Evolutionary conservation across 1,139 yeast species (phyloP).

Genomic region (Suzukiozyma palmioleophila): DNA sequence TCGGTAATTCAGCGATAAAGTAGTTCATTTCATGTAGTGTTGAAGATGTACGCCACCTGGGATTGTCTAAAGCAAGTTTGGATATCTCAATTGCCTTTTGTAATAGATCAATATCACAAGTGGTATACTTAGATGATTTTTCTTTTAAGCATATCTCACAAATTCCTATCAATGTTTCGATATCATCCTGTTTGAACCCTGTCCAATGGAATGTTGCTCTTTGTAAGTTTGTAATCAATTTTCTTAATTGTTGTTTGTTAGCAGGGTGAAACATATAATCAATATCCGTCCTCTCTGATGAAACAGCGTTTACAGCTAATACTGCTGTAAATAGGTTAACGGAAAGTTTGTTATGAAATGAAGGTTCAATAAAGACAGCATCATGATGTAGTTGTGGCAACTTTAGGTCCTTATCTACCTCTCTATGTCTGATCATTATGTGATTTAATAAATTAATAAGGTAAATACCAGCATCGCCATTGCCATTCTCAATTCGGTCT

Average conservation of each 20-base stretch:
- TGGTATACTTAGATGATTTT: constrained; percentile 22
- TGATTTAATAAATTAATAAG: constrained; percentile 39
- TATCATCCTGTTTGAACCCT: constrained; percentile 57
- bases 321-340: constrained; percentile 63
- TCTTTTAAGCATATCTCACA: constrained; percentile 44
- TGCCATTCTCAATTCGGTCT: constrained; percentile 40
- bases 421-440: constrained; percentile 55
- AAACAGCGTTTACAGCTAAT: constrained; percentile 67
- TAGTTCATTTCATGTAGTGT: constrained; percentile 62
- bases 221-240: constrained; percentile 57
- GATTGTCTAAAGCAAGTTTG: constrained; percentile 43
- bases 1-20: constrained; percentile 43
- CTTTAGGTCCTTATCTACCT: constrained; percentile 49
- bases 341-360: constrained; percentile 56
- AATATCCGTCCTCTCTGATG: constrained; percentile 61
- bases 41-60: constrained; percentile 54
- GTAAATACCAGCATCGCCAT: constrained; percentile 37
- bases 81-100: constrained; percentile 41
- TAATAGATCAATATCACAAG: constrained; percentile 36
- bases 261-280: constrained; percentile 69
- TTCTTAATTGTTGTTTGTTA: constrained; percentile 49
- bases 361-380: constrained; percentile 55
- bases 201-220: constrained; percentile 74
- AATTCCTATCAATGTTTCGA: constrained; percentile 46
- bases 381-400: constrained; percentile 59